phyloP scores from a whole-genome alignment of 1,139 yeast species.

The Candida dubliniensis region DNA sequence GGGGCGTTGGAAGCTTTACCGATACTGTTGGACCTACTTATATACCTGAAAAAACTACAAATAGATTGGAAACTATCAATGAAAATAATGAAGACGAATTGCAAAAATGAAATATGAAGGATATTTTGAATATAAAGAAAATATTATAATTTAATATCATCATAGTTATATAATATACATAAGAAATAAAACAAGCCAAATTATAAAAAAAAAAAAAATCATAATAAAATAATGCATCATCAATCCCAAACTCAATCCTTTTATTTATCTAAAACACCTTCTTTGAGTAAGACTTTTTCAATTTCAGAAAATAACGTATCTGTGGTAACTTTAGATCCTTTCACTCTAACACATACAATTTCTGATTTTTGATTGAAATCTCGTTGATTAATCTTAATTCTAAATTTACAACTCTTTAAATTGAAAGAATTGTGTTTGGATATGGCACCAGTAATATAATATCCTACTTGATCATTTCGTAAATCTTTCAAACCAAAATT shows the following conservation, averaged over 20 bases:
- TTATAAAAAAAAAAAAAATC: background rate
- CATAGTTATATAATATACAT: slow-evolving; percentile 2
- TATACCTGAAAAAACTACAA: slow-evolving; percentile 14
- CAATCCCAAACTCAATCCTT: slow-evolving; percentile 2
- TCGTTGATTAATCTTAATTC: slow-evolving; percentile 48
- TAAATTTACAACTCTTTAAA: slow-evolving; percentile 64
- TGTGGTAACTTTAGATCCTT: slow-evolving; percentile 45
- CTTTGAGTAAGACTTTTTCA: slow-evolving; percentile 47
- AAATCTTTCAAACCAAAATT: slow-evolving; percentile 67
- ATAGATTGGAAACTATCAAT: slow-evolving; percentile 5
- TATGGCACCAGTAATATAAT: slow-evolving; percentile 57
- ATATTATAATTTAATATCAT: no score
- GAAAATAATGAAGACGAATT: slow-evolving; percentile 7
- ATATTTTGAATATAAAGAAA: no score
- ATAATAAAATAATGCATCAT: slow-evolving; percentile 3
- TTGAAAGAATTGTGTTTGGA: slow-evolving; percentile 62
- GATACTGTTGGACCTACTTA: slow-evolving; percentile 56
- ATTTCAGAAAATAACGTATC: slow-evolving; percentile 48
- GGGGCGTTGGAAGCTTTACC: slow-evolving; percentile 57
- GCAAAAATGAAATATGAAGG: slow-evolving; percentile 1
- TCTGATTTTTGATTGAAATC: slow-evolving; percentile 46
- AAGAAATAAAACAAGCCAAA: background rate
- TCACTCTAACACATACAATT: slow-evolving; percentile 46
- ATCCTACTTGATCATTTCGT: slow-evolving; percentile 42
- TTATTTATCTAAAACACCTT: slow-evolving; percentile 41